Conservation (phyloP, 352 stramenopile genomes). For the Phytophthora melonis region DNA sequence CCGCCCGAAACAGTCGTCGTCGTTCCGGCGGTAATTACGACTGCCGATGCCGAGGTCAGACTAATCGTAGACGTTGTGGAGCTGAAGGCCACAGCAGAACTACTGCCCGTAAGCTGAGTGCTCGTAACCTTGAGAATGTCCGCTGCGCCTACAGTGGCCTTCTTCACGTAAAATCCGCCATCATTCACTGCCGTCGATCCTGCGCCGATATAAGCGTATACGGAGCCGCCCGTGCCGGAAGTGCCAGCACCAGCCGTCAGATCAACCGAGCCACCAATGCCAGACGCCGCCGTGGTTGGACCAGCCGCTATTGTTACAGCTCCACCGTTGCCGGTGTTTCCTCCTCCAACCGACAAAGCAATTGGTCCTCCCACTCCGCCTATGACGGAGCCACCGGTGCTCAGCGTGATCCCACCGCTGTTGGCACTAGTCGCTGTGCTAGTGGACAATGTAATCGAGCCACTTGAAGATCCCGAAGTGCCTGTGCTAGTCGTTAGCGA, state of each 20-base stretch:
- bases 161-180: conserved; percentile 55
- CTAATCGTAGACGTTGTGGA: conserved; percentile 55
- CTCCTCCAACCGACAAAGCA: conserved; percentile 45
- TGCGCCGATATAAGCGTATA: conserved; percentile 45
- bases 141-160: conserved; percentile 29
- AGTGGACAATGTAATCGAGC: conserved; percentile 49
- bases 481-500: conserved; percentile 39
- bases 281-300: conserved; percentile 38
- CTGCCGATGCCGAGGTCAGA: conserved; percentile 43
- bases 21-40: conserved; percentile 50
- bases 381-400: conserved; percentile 33
- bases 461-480: conserved; percentile 41
- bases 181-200: conserved; percentile 29
- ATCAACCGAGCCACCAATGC: conserved; percentile 50
- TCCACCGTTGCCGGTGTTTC: conserved; percentile 43
- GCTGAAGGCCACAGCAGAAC: conserved; percentile 47
- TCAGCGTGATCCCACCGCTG: conserved; percentile 48
- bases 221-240: conserved; percentile 52
- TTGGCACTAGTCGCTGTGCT: conserved; percentile 37
- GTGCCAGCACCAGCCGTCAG: conserved; percentile 50
- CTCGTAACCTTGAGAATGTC: conserved; percentile 55
- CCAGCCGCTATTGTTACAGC: conserved; percentile 55
- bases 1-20: conserved; percentile 57
- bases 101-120: conserved; percentile 39
- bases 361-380: conserved; percentile 53